Conservation (phyloP, 1,284 basidiomycete species). For the Ustanciosporium gigantosporum region DNA sequence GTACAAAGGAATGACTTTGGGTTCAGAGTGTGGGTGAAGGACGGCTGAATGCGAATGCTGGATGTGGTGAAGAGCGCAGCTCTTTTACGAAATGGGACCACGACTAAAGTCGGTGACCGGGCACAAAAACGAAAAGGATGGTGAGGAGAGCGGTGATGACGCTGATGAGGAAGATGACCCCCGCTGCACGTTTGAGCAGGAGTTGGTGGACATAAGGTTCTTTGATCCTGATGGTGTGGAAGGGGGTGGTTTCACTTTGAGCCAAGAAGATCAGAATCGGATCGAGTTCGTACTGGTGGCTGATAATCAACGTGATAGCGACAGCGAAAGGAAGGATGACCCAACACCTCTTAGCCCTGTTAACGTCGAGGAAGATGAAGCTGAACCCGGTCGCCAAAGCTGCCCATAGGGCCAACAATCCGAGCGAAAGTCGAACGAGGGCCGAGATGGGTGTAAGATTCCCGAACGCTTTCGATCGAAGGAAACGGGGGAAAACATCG, state of each 20-base stretch:
- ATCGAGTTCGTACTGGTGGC: conserved; percentile 94
- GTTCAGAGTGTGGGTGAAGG: no score
- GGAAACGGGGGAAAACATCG: conserved; percentile 88
- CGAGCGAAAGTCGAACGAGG: conserved; percentile 72
- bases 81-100: no score
- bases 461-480: conserved; percentile 92
- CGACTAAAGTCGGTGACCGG: conserved; percentile 79
- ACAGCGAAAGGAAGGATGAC: conserved; percentile 94
- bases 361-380: conserved; percentile 88
- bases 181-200: conserved; percentile 80
- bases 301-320: conserved; percentile 83
- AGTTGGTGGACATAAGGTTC: conserved; percentile 91
- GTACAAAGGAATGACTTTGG: no score
- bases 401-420: conserved; percentile 86
- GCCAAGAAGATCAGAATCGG: conserved; percentile 69
- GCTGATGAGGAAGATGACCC: conserved; percentile 72
- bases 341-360: conserved; percentile 87
- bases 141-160: conserved; percentile 75
- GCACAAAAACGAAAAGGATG: conserved; percentile 86
- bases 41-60: no score
- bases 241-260: conserved; percentile 69
- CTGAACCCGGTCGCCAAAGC: conserved; percentile 86
- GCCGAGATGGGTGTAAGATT: conserved; percentile 90
- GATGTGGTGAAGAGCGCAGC: no score
- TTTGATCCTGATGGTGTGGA: conserved; percentile 82